Percentiles rank a stretch among this genome's conserved stretches.
Conservation (phyloP, 345 rosid species). For the Aquilaria malaccensis region DNA sequence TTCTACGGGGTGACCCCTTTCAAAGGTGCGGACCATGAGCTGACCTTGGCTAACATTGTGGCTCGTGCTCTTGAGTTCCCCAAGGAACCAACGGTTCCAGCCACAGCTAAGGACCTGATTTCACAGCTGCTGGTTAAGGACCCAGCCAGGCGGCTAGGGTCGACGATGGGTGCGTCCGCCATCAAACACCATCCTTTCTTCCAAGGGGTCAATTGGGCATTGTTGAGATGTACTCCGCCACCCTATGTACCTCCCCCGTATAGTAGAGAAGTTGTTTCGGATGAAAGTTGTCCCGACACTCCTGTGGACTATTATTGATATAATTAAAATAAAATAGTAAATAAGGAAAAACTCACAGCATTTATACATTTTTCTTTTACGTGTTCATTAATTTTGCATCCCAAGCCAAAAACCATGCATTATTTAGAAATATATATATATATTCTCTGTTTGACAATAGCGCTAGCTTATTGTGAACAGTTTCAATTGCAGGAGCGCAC, state of each 20-base stretch:
- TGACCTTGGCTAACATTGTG: conserved; percentile 82
- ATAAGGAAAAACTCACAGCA: background rate
- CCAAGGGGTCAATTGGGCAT: conserved; percentile 89
- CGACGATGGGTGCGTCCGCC: conserved; percentile 74
- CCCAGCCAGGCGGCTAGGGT: conserved; percentile 68
- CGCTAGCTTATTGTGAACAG: too few species aligned
- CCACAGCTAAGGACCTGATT: conserved; percentile 59
- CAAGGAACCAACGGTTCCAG: conserved; percentile 56
- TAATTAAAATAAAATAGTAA: conserved; percentile 5
- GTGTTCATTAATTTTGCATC: too few species aligned
- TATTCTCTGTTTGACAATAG: too few species aligned
- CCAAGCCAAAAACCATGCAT: too few species aligned
- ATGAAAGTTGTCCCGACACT: conserved; percentile 62
- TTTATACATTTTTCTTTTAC: too few species aligned
- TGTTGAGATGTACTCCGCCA: conserved; percentile 72
- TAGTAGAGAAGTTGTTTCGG: conserved; percentile 47
- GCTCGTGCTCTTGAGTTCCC: conserved; percentile 94
- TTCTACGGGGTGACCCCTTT: conserved; percentile 80
- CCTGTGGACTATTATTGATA: conserved; percentile 68
- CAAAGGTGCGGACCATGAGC: conserved; percentile 79
- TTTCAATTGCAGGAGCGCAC: too few species aligned
- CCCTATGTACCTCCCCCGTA: conserved; percentile 77
- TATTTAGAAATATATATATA: too few species aligned
- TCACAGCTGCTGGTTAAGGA: conserved; percentile 69
- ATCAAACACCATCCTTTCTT: conserved; percentile 80